phyloP scores from a whole-genome alignment of 768 basidiomycete genomes.

The Hygrophoropsis aurantiaca region DNA sequence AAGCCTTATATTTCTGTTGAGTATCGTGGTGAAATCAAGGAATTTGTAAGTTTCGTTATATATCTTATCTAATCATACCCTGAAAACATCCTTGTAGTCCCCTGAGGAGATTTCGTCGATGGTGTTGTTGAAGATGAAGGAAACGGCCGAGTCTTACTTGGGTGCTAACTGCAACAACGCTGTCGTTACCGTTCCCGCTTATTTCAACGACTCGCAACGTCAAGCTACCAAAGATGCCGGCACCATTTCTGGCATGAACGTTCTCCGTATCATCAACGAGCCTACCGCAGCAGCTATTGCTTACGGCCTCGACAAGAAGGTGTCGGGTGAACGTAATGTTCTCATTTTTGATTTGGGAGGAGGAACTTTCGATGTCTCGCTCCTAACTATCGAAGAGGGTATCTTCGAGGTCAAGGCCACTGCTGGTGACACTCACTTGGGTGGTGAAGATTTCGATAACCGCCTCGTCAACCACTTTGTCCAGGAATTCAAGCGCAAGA shows the following conservation, averaged over 20 bases:
- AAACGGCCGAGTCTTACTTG: constrained; percentile 95
- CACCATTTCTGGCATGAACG: constrained; percentile 89
- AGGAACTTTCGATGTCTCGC: constrained; percentile 97
- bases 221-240: constrained; percentile 99
- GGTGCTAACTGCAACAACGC: constrained; percentile 83
- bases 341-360: constrained; percentile 98
- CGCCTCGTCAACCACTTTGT: constrained; percentile 96
- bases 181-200: constrained; percentile 94
- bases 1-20: constrained; percentile 89
- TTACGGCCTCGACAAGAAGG: constrained; percentile 97
- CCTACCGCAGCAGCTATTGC: constrained; percentile 98
- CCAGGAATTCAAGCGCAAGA: constrained; percentile 96
- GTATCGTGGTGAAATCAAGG: constrained; percentile 92
- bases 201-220: constrained; percentile 99
- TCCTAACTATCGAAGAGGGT: constrained; percentile 94
- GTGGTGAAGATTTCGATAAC: constrained; percentile 98
- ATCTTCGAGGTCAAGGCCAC: constrained; percentile 99
- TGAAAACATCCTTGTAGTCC: constrained; percentile 47
- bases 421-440: constrained; percentile 96
- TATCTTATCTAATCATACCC: background rate
- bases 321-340: constrained; percentile 87
- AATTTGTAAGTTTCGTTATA: constrained; percentile 64
- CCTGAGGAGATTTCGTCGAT: constrained; percentile 99
- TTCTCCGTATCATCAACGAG: constrained; percentile 98
- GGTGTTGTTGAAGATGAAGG: constrained; percentile 98